Base-by-base conservation (phyloP, 306 rosid genomes). In the Senna tora region DNA sequence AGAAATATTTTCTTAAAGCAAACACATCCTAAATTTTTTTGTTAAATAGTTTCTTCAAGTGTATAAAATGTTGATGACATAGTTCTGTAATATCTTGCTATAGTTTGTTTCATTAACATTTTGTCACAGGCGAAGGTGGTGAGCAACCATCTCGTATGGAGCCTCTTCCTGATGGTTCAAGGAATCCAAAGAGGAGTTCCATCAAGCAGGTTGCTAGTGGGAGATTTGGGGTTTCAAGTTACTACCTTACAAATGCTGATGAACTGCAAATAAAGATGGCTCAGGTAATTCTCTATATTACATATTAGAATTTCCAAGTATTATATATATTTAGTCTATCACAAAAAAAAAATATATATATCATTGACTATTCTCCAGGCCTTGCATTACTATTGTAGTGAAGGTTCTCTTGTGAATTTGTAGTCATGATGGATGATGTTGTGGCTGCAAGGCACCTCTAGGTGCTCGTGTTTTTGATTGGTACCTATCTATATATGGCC, bases 201-300 rank as follows among this genome's bases (percentile, higher is more conserved):
- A 94, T 94, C 71, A 94, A 94, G 83, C 98, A 94, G 79, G 90
- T 94, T 73, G 98, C 97, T 3, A 94, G 98, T 86, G 98, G 97
- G 21, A 94, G 98, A 79, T 94, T 94, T 87, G 98, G 98, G 67
- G 98, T 94, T 80, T 86, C 97, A 33, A 94, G 95, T 86, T 94
- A 91, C 77, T 94, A 94, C 81, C 97, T 94, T 28, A 91, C 98
- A 34, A 91, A 94, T 77, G 98, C 98, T 39, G 96, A 91, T 61
- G 98, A 94, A 80, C 78, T 94, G 58, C 98, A 94, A 84, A 94
- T 94, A 69, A 94, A 94, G 87, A 94, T 94, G 98, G 98, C 98
- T 79, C 98, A 94, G 97, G 98, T 91, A 86, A 51, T 52, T 74
- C 30, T 68, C 49, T 10, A 64, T 52, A 64, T 32, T 8, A 36